Evolutionary conservation across 2,329 filamentous ascomycete genomes (phyloP), one percentile per base, ranked within the genome.

Genomic region (Pseudogymnoascus sp.): DNA sequence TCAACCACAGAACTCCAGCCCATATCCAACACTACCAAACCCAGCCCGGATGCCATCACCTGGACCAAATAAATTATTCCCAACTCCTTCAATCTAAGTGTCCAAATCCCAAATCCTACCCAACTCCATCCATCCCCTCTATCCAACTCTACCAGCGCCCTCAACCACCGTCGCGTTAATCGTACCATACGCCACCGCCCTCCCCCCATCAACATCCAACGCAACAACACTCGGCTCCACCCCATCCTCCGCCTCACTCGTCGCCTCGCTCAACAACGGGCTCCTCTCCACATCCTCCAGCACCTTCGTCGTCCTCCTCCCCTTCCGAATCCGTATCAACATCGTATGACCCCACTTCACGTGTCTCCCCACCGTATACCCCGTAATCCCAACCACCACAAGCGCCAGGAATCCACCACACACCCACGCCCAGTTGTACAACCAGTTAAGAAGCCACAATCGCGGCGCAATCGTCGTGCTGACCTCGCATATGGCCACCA

Each of bases 401-500:
- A 60, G 16, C 8, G 24, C 33, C 22, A 60, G 5, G 14, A 38
- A 60, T 14, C 33, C 35, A 2, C 59, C 59, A 38, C 33, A 38
- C 24, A 60, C 33, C 59, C 59, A 60, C 14, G 59, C 59, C 59
- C 59, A 60, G 24, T 60, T 60, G n/a, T 60, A 60, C 22, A 60
- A 3, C 59, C 59, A 60, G 59, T 60, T 6, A 7, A 60, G 26
- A 10, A 60, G 35, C 59, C 59, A 60, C 19, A 60, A 6, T 1
- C 59, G 33, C 22, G 59, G 59, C 8, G 59, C 59, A 6, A 38
- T 60, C 19, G 59, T 60, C 7, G 35, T 40, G 22, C 59, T 60
- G 8, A 60, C 35, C 2, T 38, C 38, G 26, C 59, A 60, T 19
- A 11, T 4, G 19, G n/a, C 12, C 3, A 31, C 14, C 6, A 41